phyloP scores from a whole-genome alignment of 1,284 basidiomycete species.

The Fomes fomentarius region DNA sequence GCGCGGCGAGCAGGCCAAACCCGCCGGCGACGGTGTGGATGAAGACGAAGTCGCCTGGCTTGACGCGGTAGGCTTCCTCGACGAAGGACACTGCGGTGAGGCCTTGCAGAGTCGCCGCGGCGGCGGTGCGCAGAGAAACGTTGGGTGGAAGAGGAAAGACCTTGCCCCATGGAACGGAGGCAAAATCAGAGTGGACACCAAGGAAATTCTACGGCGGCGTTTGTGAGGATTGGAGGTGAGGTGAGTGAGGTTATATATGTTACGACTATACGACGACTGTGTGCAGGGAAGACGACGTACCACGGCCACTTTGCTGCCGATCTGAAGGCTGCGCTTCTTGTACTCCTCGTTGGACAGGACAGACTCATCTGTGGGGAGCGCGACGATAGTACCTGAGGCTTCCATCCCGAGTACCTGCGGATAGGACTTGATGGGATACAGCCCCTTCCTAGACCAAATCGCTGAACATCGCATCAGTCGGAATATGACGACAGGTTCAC shows the following conservation, averaged over 20 bases:
- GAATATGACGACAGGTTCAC: neutral
- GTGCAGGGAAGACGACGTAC: slow-evolving; percentile 45
- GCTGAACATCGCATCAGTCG: too few species aligned
- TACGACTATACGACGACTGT: too few species aligned
- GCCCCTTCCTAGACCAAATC: slow-evolving; percentile 36
- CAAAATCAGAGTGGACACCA: slow-evolving; percentile 78
- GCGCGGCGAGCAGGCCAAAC: slow-evolving; percentile 63
- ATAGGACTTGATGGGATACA: slow-evolving; percentile 43
- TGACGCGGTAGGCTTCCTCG: slow-evolving; percentile 83
- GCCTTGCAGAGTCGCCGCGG: slow-evolving; percentile 74
- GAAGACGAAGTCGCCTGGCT: slow-evolving; percentile 74
- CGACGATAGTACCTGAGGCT: slow-evolving; percentile 57
- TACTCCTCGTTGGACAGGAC: slow-evolving; percentile 39
- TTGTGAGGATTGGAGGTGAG: neutral
- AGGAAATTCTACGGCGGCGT: slow-evolving; percentile 16
- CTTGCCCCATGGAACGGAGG: slow-evolving; percentile 64
- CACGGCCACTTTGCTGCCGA: slow-evolving; percentile 49
- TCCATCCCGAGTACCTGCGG: slow-evolving; percentile 68
- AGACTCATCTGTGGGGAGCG: slow-evolving; percentile 46
- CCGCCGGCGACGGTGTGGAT: slow-evolving; percentile 92
- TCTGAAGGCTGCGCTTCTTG: slow-evolving; percentile 42
- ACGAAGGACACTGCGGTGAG: slow-evolving; percentile 82
- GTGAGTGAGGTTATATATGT: neutral
- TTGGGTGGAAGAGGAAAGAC: slow-evolving; percentile 64
- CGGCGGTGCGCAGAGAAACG: slow-evolving; percentile 68